These are phyloP conservation scores for Heliophila coronopifolia DNA, from an alignment of 441 rosid species.

Conservation along the genomic window DNA sequence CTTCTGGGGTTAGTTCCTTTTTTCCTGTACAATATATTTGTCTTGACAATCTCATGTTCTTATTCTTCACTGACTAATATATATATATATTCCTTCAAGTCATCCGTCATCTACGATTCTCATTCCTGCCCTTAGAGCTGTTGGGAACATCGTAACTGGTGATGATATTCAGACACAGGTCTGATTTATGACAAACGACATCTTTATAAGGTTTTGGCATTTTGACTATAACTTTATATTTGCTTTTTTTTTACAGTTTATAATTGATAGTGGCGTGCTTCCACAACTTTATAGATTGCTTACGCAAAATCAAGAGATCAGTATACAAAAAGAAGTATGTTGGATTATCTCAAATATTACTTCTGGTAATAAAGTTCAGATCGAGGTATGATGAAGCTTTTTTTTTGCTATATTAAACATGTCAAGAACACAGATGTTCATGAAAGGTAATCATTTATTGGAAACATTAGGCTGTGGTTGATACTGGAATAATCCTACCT, in stretches of 20 bases:
- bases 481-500: slow-evolving; percentile 53
- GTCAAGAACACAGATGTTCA: no score
- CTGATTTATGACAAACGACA: neutral
- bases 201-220: neutral
- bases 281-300: slow-evolving; percentile 64
- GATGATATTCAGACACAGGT: slow-evolving; percentile 91
- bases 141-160: slow-evolving; percentile 82
- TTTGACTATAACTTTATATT: no score
- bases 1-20: slow-evolving; percentile 47
- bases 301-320: slow-evolving; percentile 63
- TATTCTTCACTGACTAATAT: no score
- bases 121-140: slow-evolving; percentile 84
- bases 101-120: slow-evolving; percentile 78
- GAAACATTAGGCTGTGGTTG: slow-evolving; percentile 60
- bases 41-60: no score
- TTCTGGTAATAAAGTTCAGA: slow-evolving; percentile 85
- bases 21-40: neutral
- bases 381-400: slow-evolving; percentile 50
- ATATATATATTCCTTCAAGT: slow-evolving; percentile 29
- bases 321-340: slow-evolving; percentile 88
- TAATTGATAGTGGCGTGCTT: slow-evolving; percentile 62
- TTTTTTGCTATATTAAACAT: neutral
- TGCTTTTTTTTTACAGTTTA: slow-evolving; percentile 37
- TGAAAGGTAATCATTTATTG: no score
- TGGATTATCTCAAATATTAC: slow-evolving; percentile 96